Base-by-base conservation (phyloP, 2,329 filamentous ascomycete genomes). In the Chaetomiaceae sp. region DNA sequence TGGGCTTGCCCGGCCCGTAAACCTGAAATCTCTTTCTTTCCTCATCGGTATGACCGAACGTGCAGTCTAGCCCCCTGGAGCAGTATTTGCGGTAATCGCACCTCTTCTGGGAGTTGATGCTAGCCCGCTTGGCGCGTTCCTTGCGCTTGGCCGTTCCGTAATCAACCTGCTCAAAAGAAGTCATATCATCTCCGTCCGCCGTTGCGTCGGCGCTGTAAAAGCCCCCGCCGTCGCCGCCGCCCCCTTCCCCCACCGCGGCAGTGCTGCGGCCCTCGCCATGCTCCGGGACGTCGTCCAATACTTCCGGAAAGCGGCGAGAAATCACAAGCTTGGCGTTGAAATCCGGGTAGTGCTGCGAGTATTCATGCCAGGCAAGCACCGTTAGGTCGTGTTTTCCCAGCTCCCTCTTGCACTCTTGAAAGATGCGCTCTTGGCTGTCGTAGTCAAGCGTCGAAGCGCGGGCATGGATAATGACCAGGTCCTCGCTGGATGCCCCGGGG, bases 391-490 rank as follows among this genome's bases (percentile, higher is more conserved):
- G 34, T 3, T 7, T 23, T n/a, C 34, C 37, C 14, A 50, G 47
- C 27, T 42, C 25, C 19, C 7, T 14, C 22, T 50, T 50, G 29
- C 17, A 50, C 19, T 25, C n/a, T 17, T 23, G n/a, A 15, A 50
- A 50, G 9, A 50, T 11, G 17, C 22, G 9, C 12, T 29, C 25
- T 4, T 25, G 12, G 2, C 6, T 19, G 7, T 34, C 22, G 8
- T 19, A n/a, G 7, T n/a, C 15, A 25, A 50, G 42, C 19, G 25
- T 12, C 12, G 5, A 34, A 3, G 19, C 31, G 9, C 17, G 19
- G 1, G 47, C 38, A 14, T 37, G 47, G 15, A 50, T 50, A 8
- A 50, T 42, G 20, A 27, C 19, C 29, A 50, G 47, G 39, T 50
- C 47, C 29, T 19, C 14, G 22, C 39, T 44, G 14, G 38, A 34